A percentile compares a stretch with the other conserved stretches of the same genome.
Evolutionary conservation across 495 filamentous ascomycete genomes (phyloP).

Genomic region (Aspergillus panamensis): DNA sequence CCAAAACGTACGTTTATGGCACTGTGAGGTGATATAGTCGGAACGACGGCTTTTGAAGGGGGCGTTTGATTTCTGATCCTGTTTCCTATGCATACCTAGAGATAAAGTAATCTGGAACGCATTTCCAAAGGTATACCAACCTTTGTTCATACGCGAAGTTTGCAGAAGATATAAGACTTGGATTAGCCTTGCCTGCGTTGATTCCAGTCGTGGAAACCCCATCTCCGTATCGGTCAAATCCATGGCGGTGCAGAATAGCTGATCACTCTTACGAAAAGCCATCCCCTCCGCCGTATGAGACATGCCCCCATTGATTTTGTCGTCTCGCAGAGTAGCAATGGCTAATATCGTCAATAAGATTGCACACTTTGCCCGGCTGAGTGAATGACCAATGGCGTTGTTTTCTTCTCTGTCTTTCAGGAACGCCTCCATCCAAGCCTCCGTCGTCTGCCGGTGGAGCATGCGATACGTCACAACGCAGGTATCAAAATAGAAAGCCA

Average conservation of each 20-base stretch:
- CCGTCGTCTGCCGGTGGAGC: conserved; percentile 25
- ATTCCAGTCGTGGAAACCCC: conserved; percentile 25
- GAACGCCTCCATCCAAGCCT: conserved; percentile 12
- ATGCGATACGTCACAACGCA: conserved; percentile 28
- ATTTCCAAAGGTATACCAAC: conserved; percentile 27
- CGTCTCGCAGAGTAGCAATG: conserved; percentile 19
- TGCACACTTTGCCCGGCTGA: conserved; percentile 8
- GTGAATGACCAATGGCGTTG: not conserved
- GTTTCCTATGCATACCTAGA: conserved; percentile 20
- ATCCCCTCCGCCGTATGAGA: not conserved
- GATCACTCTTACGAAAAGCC: not conserved
- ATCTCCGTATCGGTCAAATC: conserved; percentile 17
- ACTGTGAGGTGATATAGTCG: not conserved
- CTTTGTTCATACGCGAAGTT: conserved; percentile 27
- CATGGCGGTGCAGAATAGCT: conserved; percentile 10
- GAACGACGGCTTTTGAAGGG: not conserved
- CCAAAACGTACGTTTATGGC: conserved; percentile 14
- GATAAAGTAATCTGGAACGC: conserved; percentile 20
- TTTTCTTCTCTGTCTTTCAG: not conserved
- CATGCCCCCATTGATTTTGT: not conserved
- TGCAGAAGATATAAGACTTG: conserved; percentile 29
- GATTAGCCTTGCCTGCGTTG: conserved; percentile 24
- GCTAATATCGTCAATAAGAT: conserved; percentile 22
- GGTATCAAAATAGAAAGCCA: conserved; percentile 30
- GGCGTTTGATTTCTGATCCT: not conserved